Conservation (phyloP, 139 green algal species). For the Mychonastes homosphaera region DNA sequence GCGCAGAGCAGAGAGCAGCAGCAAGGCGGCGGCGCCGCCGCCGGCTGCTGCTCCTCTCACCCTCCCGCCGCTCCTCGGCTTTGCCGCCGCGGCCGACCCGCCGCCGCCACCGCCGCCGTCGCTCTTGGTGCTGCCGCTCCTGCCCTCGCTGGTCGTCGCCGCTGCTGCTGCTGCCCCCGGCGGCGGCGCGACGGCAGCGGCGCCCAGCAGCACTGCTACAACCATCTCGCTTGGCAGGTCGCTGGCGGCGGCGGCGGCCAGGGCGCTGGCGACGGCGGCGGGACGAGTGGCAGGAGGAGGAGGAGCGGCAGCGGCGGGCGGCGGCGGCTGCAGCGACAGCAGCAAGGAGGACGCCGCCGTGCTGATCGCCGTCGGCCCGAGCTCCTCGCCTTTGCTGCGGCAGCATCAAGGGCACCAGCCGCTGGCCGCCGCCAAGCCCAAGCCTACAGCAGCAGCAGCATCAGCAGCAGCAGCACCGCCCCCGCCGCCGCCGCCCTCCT, state of each 20-base stretch:
- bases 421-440: no score
- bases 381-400: no score
- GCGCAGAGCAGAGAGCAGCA: not conserved
- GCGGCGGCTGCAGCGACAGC: not conserved
- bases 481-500: not conserved
- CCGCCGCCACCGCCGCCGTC: not conserved
- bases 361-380: no score
- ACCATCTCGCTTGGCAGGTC: no score
- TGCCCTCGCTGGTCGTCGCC: no score
- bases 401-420: not conserved
- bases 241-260: no score
- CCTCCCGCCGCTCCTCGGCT: not conserved
- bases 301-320: not conserved
- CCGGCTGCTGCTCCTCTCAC: not conserved
- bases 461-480: not conserved
- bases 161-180: not conserved
- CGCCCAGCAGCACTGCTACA: no score
- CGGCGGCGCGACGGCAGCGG: not conserved
- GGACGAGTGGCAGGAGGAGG: constrained; percentile 9
- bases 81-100: not conserved
- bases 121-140: no score
- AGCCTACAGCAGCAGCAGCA: no score
- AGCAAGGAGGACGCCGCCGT: not conserved
- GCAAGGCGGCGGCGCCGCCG: not conserved
- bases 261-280: not conserved